phyloP scores from a whole-genome alignment of 1,139 yeast genomes.

The Nakaseomyces uthaithaninus region DNA sequence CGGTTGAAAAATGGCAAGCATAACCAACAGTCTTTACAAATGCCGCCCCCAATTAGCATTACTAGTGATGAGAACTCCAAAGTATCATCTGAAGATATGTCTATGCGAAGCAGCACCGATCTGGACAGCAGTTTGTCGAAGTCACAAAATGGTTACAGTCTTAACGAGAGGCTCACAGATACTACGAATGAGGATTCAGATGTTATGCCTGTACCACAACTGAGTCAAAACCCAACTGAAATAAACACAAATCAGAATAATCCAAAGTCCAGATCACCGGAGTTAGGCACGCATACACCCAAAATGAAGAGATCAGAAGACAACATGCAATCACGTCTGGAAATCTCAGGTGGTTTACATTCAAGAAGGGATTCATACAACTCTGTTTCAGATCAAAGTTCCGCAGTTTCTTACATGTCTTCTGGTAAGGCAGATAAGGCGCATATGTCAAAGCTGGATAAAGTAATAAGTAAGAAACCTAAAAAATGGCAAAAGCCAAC shows the following conservation, averaged over 20 bases:
- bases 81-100: background rate
- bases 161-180: background rate
- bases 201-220: background rate
- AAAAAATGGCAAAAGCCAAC: slow-evolving; percentile 22
- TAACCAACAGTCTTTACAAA: background rate
- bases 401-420: background rate
- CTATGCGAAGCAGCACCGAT: background rate
- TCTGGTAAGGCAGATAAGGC: slow-evolving; percentile 5
- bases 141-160: background rate
- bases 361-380: background rate
- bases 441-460: slow-evolving; percentile 16
- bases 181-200: background rate
- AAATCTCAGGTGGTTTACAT: background rate
- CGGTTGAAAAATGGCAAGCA: background rate
- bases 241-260: background rate
- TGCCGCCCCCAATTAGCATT: slow-evolving; percentile 1
- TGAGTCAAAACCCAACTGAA: background rate
- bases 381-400: background rate
- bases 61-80: background rate
- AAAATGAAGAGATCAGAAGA: background rate
- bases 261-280: background rate
- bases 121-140: background rate
- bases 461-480: slow-evolving; percentile 18
- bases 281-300: background rate
- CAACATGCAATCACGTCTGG: slow-evolving; percentile 3